phyloP scores from a whole-genome alignment of 1,139 yeast genomes.

The Yamadazyma blattariae region DNA sequence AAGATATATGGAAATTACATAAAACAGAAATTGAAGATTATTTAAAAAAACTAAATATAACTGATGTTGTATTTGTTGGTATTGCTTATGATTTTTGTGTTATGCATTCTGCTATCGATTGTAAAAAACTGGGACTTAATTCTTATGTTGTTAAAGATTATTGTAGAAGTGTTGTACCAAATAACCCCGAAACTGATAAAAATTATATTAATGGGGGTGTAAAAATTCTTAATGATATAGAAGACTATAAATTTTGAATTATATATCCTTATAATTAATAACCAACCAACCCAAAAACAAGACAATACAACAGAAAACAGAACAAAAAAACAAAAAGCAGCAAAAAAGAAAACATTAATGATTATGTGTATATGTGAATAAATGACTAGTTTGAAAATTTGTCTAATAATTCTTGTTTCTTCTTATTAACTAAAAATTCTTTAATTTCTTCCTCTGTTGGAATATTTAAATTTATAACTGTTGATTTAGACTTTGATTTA shows the following conservation, averaged over 20 bases:
- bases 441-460: slow-evolving; percentile 45
- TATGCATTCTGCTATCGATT: slow-evolving; percentile 67
- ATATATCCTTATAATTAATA: too few species aligned
- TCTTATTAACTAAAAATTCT: slow-evolving; percentile 43
- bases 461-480: slow-evolving; percentile 22
- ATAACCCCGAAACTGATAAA: slow-evolving; percentile 26
- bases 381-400: slow-evolving; percentile 10
- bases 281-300: too few species aligned
- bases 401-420: slow-evolving; percentile 40
- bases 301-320: too few species aligned
- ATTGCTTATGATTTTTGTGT: slow-evolving; percentile 88
- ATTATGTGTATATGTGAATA: too few species aligned
- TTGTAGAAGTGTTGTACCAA: slow-evolving; percentile 36
- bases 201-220: slow-evolving; percentile 29
- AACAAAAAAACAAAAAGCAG: too few species aligned
- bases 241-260: slow-evolving; percentile 8
- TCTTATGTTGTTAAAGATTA: slow-evolving; percentile 60
- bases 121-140: slow-evolving; percentile 57
- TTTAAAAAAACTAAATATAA: slow-evolving; percentile 44
- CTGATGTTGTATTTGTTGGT: slow-evolving; percentile 73
- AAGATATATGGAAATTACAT: slow-evolving; percentile 73
- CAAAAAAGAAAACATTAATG: too few species aligned
- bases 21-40: slow-evolving; percentile 60
- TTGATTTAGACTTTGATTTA: slow-evolving; percentile 8
- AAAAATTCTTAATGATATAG: slow-evolving; percentile 15